Base-by-base conservation (phyloP, 257 asterid genomes). In the Orobanche coerulescens region DNA sequence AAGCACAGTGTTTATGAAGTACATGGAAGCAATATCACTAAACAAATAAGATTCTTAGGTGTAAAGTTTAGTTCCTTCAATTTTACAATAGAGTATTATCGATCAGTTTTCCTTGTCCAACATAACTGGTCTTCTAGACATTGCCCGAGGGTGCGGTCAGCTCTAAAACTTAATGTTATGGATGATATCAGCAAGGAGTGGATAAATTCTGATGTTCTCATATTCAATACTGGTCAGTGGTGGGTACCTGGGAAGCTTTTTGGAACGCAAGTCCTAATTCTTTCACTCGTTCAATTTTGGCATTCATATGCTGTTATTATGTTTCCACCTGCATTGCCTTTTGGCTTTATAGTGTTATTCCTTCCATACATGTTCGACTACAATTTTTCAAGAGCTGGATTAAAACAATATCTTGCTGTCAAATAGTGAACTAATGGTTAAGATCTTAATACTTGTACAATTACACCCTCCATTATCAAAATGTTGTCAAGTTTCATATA, bases 151-250 rank as follows among this genome's bases (percentile, higher is more conserved):
- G 90, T 86, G 55, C 66, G 82, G 58, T 83, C 93, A 26, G 75
- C 87, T 10, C 84, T 86, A 58, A 73, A 50, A 46, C 50, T 86
- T 67, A 84, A 81, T 74, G 69, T 57, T 67, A 37, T 86, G 80
- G 95, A 86, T 57, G 85, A 72, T 67, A 81, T 84, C 74, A 83
- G 87, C 65, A 51, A 58, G 11, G 85, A 83, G 72, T 86, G 93
- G 95, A 70, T 71, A 57, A 65, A 79, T 72, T 78, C 95, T 9
- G 93, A 86, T 74, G 71, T 86, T 60, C 84, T 86, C 30, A 73
- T 83, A 64, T 83, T 83, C 57, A 86, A 86, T 70, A 79, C 90
- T 22, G 90, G 95, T 47, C 93, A 86, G 68, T 86, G 95, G 95
- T 86, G 93, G 95, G 85, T 79, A 50, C 95, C 87, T 0, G 84